A percentile compares a stretch with the other conserved stretches of the same genome.
phyloP scores from a whole-genome alignment of 305 asterid species.

The Solanum hybrid region DNA sequence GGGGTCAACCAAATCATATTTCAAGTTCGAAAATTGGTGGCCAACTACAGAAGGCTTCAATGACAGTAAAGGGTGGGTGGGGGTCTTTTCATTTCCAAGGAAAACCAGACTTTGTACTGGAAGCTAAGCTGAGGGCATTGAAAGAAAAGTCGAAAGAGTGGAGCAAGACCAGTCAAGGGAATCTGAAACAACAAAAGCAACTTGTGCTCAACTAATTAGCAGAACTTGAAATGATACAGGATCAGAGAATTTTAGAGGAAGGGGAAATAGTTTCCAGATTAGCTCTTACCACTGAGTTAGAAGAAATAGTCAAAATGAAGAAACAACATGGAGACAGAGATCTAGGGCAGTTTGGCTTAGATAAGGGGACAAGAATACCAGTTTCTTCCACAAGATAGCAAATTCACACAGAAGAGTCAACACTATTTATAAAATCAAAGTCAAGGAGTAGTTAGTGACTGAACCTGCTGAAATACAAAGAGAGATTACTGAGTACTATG shows the following conservation, averaged over 20 bases:
- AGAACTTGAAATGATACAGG: neutral
- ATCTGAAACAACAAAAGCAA: neutral
- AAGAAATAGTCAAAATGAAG: neutral
- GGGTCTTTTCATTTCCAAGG: neutral
- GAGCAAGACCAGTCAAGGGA: neutral
- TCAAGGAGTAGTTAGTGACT: neutral
- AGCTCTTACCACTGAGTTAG: neutral
- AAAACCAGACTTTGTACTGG: neutral
- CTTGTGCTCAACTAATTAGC: neutral
- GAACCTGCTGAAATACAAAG: neutral
- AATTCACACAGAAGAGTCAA: neutral
- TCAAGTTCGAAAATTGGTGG: neutral
- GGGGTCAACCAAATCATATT: neutral
- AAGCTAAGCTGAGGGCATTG: neutral
- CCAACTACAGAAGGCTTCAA: neutral
- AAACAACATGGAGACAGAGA: neutral
- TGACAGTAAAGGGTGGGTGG: neutral
- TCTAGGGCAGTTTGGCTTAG: neutral
- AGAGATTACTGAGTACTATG: neutral
- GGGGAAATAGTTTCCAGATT: neutral
- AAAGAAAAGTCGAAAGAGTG: neutral
- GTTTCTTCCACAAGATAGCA: neutral
- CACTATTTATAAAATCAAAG: neutral
- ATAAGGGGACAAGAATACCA: neutral
- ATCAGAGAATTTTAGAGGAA: neutral